Evolutionary conservation across 1,284 basidiomycete species (phyloP), one percentile per base, ranked within the genome.

Genomic region (Leccinum huronense): DNA sequence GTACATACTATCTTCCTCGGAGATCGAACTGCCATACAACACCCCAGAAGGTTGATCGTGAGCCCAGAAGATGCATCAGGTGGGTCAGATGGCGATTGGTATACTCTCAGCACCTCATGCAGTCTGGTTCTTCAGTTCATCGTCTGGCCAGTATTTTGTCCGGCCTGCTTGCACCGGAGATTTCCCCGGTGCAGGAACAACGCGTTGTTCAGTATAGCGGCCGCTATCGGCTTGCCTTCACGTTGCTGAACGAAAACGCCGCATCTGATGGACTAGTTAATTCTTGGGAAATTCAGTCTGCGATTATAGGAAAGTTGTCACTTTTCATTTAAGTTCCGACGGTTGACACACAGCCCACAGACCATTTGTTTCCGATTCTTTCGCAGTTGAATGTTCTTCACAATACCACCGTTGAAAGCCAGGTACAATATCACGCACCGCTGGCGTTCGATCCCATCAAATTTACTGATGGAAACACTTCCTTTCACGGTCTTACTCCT

Each of bases 401-500:
- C 79, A 94, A 95, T 72, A 94, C 97, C 73, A 93, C 91, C 3
- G 83, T 98, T 60, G 95, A 98, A 79, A 97, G 93, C 65, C 96
- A 98, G 78, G 86, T 97, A 0, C 92, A 96, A 69, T 95, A 89
- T 74, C 90, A 97, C 72, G 93, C 95, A 1, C 96, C 95, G 0
- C 78, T 99, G 48, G 88, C 94, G 0, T 94, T 98, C 70, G 79
- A 84, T 60, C 92, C 95, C 51, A 70, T 69, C n/a, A 62, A 73
- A 3, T 48, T 84, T 6, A 71, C 74, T 27, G 63, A 76, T 23
- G 71, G 69, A 27, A 70, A 77, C 10, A 71, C 79, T 36, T 77
- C 76, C 16, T 72, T 74, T 0, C 86, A 86, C 75, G 84, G 86
- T 0, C 77, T 97, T 48, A 86, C 86, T 13, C 85, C 87, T 63